Percentiles rank a stretch among this genome's conserved stretches.
phyloP scores from a whole-genome alignment of 495 filamentous ascomycete species.

The Lindgomyces ingoldianus region DNA sequence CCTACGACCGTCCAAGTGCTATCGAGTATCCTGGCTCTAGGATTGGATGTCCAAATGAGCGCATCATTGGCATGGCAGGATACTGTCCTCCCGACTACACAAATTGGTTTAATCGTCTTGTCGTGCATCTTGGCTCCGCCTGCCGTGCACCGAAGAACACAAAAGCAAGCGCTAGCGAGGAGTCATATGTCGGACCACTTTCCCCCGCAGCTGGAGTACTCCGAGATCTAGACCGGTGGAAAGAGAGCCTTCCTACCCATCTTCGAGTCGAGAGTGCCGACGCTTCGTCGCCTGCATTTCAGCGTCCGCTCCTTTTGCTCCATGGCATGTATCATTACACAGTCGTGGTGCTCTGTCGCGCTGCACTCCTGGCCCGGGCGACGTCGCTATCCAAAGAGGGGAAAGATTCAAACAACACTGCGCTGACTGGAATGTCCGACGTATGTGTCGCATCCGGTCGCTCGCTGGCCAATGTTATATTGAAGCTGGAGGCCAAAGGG shows the following conservation, averaged over 20 bases:
- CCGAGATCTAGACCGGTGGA: constrained; percentile 46
- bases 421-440: constrained; percentile 23
- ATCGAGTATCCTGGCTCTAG: constrained; percentile 51
- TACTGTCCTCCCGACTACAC: constrained; percentile 38
- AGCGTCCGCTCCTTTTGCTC: constrained; percentile 38
- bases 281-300: constrained; percentile 30
- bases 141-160: constrained; percentile 36
- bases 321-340: constrained; percentile 40
- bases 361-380: constrained; percentile 35
- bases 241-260: constrained; percentile 43
- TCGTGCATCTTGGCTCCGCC: constrained; percentile 37
- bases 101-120: constrained; percentile 32
- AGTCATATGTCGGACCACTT: constrained; percentile 34
- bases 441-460: constrained; percentile 36
- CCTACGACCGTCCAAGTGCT: constrained; percentile 51
- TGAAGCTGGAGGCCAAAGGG: constrained; percentile 28
- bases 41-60: constrained; percentile 40
- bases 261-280: constrained; percentile 36
- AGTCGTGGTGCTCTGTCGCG: constrained; percentile 29
- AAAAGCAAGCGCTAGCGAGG: constrained; percentile 25
- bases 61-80: constrained; percentile 42
- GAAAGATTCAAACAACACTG: constrained; percentile 17
- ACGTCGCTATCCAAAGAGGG: constrained; percentile 33
- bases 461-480: constrained; percentile 27
- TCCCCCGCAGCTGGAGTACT: constrained; percentile 39